Evolutionary conservation across 306 rosid species (phyloP).

Genomic region (Dalbergia oliveri): DNA sequence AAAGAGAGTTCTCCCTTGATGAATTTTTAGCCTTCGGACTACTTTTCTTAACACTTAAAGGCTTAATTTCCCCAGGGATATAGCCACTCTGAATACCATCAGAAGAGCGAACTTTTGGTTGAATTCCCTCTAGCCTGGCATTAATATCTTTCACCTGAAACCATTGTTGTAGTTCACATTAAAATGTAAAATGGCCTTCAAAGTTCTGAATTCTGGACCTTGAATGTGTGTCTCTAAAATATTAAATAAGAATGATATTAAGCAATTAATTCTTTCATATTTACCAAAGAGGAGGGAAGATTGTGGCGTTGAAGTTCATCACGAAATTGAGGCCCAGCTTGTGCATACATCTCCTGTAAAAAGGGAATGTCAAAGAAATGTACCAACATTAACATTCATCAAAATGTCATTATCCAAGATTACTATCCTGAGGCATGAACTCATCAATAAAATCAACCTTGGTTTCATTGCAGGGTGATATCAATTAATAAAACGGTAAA

Average conservation of each 20-base stretch:
- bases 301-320: slow-evolving; percentile 96
- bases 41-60: slow-evolving; percentile 69
- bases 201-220: slow-evolving; percentile 3
- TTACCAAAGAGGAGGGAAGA: slow-evolving; percentile 90
- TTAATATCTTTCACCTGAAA: slow-evolving; percentile 97
- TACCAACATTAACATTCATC: slow-evolving; percentile 15
- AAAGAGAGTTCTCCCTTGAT: slow-evolving; percentile 80
- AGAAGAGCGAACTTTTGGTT: slow-evolving; percentile 79
- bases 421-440: slow-evolving; percentile 13
- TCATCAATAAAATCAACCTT: slow-evolving; percentile 38
- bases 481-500: slow-evolving; percentile 29
- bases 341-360: slow-evolving; percentile 94
- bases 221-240: slow-evolving; percentile 17
- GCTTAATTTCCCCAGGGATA: slow-evolving; percentile 72
- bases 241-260: slow-evolving; percentile 28
- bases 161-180: slow-evolving; percentile 32
- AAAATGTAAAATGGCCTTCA: slow-evolving; percentile 31
- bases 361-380: slow-evolving; percentile 36
- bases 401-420: slow-evolving; percentile 22
- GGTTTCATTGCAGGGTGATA: slow-evolving; percentile 28
- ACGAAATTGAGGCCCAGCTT: slow-evolving; percentile 96
- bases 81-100: slow-evolving; percentile 76
- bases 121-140: slow-evolving; percentile 94
- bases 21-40: slow-evolving; percentile 96
- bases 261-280: slow-evolving; percentile 31